Conservation (phyloP, 176 grass and related monocot genomes). For the Musa troglodytarum region DNA sequence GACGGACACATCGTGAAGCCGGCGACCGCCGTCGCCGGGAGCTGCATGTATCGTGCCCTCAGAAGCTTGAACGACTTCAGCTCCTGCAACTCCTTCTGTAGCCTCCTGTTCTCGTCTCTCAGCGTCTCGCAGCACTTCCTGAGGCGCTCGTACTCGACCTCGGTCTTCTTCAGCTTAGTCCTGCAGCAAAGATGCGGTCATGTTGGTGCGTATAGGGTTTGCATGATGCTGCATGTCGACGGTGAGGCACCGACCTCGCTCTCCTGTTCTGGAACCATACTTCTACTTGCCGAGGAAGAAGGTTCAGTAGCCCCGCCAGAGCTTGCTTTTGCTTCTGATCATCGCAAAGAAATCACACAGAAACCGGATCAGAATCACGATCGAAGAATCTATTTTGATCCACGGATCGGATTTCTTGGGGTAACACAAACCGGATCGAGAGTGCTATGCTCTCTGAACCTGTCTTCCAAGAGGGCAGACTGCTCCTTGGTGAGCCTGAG, state of each 20-base stretch:
- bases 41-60: neutral
- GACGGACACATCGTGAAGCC: constrained; percentile 10
- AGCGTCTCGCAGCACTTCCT: constrained; percentile 88
- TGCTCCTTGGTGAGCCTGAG: constrained; percentile 90
- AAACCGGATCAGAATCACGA: neutral
- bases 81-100: constrained; percentile 78
- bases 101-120: constrained; percentile 77
- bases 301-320: constrained; percentile 10
- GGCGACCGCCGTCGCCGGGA: neutral
- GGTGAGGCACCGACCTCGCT: constrained; percentile 17
- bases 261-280: constrained; percentile 33
- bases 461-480: constrained; percentile 75
- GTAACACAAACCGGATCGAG: constrained; percentile 62
- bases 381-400: no score
- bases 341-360: neutral
- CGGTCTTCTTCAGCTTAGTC: constrained; percentile 97
- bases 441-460: constrained; percentile 88
- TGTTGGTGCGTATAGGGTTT: neutral
- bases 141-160: constrained; percentile 87
- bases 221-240: neutral
- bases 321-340: constrained; percentile 20
- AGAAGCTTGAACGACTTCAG: constrained; percentile 25
- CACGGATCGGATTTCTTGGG: neutral
- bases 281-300: constrained; percentile 22
- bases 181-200: constrained; percentile 20